phyloP scores from a whole-genome alignment of 2,329 filamentous ascomycete species.

The Plenodomus biglobosus region DNA sequence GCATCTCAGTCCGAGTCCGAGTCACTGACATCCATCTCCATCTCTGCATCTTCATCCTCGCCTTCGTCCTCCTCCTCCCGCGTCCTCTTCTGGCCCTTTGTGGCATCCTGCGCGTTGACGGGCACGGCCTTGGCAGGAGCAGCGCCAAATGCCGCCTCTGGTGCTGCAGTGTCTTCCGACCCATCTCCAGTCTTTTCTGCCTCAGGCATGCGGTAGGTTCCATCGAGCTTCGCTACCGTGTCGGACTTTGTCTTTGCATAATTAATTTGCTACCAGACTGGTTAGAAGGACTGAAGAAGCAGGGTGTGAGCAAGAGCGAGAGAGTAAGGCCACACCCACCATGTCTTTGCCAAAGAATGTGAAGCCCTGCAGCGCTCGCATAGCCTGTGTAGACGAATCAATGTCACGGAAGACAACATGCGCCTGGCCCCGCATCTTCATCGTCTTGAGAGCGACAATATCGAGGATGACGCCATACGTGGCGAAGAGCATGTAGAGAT shows the following conservation, averaged over 20 bases:
- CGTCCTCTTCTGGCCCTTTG: conserved; percentile 65
- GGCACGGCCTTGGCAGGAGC: conserved; percentile 36
- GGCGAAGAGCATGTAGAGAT: conserved; percentile 90
- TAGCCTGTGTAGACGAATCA: conserved; percentile 88
- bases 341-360: conserved; percentile 83
- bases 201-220: conserved; percentile 75
- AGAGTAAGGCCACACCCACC: conserved; percentile 56
- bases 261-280: conserved; percentile 69
- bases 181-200: conserved; percentile 20
- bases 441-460: conserved; percentile 83
- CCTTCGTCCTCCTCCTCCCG: conserved; percentile 63
- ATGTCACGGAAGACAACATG: conserved; percentile 89
- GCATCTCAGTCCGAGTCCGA: conserved; percentile 66
- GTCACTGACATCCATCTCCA: conserved; percentile 65
- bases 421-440: conserved; percentile 93
- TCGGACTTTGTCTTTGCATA: conserved; percentile 91
- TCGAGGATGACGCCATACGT: conserved; percentile 93
- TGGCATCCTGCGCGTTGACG: conserved; percentile 47
- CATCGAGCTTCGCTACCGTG: conserved; percentile 86
- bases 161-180: conserved; percentile 23
- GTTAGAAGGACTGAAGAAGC: not conserved
- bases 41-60: conserved; percentile 56
- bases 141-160: conserved; percentile 50
- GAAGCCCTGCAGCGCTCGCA: conserved; percentile 84
- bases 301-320: not conserved